Evolutionary conservation across 1,139 yeast species (phyloP).

Genomic region (Yarrowia galli): DNA sequence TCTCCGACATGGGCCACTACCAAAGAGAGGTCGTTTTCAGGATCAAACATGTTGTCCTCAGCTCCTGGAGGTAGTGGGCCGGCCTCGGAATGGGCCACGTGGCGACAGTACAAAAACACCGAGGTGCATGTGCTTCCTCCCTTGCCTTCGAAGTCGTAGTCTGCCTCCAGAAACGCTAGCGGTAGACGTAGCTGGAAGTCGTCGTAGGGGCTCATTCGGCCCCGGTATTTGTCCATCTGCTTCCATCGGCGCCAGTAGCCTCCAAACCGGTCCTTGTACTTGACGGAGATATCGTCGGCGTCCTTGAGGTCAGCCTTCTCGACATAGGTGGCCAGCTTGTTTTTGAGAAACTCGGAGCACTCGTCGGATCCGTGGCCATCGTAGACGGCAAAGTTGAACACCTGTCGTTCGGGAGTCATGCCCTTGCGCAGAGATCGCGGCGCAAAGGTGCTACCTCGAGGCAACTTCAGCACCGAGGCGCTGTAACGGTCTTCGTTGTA

Average conservation of each 20-base stretch:
- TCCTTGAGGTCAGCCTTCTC: constrained; percentile 56
- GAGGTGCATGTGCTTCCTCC: constrained; percentile 75
- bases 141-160: constrained; percentile 54
- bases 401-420: constrained; percentile 47
- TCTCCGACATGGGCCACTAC: constrained; percentile 95
- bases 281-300: constrained; percentile 57
- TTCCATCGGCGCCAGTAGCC: constrained; percentile 90
- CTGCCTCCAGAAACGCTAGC: constrained; percentile 67
- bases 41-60: constrained; percentile 35
- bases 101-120: constrained; percentile 64
- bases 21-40: constrained; percentile 47
- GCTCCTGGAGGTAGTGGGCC: constrained; percentile 34
- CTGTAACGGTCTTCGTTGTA: constrained; percentile 82
- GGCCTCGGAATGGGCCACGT: constrained; percentile 43
- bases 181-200: constrained; percentile 69
- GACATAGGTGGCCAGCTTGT: constrained; percentile 62
- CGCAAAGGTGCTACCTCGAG: constrained; percentile 52
- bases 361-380: constrained; percentile 95
- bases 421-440: constrained; percentile 47
- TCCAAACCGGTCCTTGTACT: constrained; percentile 66
- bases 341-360: constrained; percentile 67
- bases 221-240: constrained; percentile 57
- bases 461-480: constrained; percentile 63
- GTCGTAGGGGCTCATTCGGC: constrained; percentile 55
- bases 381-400: constrained; percentile 75